Evolutionary conservation across 805 yeast genomes (phyloP).

Genomic region (Naumovozyma baii): DNA sequence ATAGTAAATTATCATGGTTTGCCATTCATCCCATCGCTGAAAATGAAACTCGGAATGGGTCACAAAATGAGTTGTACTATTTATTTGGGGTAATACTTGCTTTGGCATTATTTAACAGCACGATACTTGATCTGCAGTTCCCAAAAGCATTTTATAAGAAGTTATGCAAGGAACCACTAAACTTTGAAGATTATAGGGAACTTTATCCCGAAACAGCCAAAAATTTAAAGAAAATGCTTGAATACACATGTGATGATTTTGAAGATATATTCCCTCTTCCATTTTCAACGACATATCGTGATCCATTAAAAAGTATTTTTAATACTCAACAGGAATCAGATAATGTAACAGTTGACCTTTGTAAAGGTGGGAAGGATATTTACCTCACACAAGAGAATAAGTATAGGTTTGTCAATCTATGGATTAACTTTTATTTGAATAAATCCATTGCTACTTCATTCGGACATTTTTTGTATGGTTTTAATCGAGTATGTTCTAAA

Average conservation of each 20-base stretch:
- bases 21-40: constrained; percentile 36
- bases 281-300: constrained; percentile 53
- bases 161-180: constrained; percentile 45
- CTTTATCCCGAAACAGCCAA: constrained; percentile 59
- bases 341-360: constrained; percentile 39
- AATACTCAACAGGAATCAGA: constrained; percentile 2
- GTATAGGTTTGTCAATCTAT: constrained; percentile 49
- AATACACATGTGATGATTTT: constrained; percentile 36
- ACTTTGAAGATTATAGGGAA: constrained; percentile 54
- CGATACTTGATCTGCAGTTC: constrained; percentile 69
- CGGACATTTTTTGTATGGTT: constrained; percentile 57
- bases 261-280: constrained; percentile 41
- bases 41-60: constrained; percentile 11
- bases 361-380: constrained; percentile 46
- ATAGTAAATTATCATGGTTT: constrained; percentile 73
- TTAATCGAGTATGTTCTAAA: constrained; percentile 66
- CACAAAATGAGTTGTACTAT: constrained; percentile 46
- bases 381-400: constrained; percentile 53
- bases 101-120: constrained; percentile 82
- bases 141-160: constrained; percentile 74
- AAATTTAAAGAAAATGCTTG: constrained; percentile 40
- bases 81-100: constrained; percentile 83
- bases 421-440: constrained; percentile 52
- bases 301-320: constrained; percentile 14
- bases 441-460: constrained; percentile 46